Base-by-base conservation (phyloP, 2,329 filamentous ascomycete genomes). In the Alternaria hordeiaustralica region DNA sequence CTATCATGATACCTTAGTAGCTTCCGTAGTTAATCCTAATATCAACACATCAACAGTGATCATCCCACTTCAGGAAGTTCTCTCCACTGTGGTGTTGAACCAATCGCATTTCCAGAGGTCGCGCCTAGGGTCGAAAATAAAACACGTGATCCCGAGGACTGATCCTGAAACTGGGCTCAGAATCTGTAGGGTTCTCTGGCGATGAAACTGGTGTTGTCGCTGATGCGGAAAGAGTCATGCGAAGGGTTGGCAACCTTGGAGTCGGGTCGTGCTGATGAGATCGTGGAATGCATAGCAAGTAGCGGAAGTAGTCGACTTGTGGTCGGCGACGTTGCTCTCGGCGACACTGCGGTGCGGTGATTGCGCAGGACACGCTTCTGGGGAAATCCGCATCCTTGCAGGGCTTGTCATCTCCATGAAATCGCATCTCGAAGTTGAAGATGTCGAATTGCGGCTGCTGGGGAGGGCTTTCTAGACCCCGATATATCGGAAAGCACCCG, bases 1-100 rank as follows among this genome's bases (percentile, higher is more conserved):
- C 30, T 9, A 53, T 53, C 49, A 53, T 23, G 20, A 53, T 8
- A 53, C 36, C 28, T 21, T 21, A 5, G 20, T 5, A 25, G 49
- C 30, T 41, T 53, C 49, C 13, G 8, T 41, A 53, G 49, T 53
- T 41, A 53, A 53, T 53, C 49, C 33, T 53, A 53, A 53, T 53
- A 13, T 36, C 41, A 25, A 25, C 9, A 21, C 20, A 53, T 15
- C 3, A 13, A n/a, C 49, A 25, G 20, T 36, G 6, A n/a, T 11
- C 13, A 8, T 21, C 7, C 6, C 28, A 15, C 13, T 18, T 21
- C 20, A n/a, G 20, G 20, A 41, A 23, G 3, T 41, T 21, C 33
- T 51, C n/a, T 13, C 49, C 33, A 41, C 20, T 28, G 5, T 7
- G 8, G n/a, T 15, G 8, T 8, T 41, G 13, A n/a, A 41, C 49